Base-by-base conservation (phyloP, 257 asterid species). In the Craterostigma plantagineum region DNA sequence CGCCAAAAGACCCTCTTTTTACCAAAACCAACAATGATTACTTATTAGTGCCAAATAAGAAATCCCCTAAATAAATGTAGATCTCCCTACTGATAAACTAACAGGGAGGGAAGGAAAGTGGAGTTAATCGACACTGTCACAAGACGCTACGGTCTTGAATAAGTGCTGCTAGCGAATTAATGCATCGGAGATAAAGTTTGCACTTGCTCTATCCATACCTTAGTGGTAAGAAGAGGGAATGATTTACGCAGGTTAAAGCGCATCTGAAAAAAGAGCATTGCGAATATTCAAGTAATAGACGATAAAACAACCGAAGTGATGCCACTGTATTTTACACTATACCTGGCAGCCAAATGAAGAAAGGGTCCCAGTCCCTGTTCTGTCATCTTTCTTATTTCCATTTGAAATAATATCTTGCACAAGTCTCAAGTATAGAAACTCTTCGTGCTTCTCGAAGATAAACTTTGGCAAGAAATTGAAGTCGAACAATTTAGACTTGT, bases 301-400 rank as follows among this genome's bases (percentile, higher is more conserved):
- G n/a, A n/a, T n/a, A n/a, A n/a, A n/a, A n/a, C n/a, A n/a, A n/a
- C n/a, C n/a, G n/a, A n/a, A n/a, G n/a, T n/a, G n/a, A n/a, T n/a
- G n/a, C n/a, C n/a, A n/a, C n/a, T n/a, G n/a, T n/a, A n/a, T n/a
- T n/a, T n/a, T n/a, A n/a, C n/a, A n/a, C n/a, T n/a, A n/a, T 68
- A 87, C 98, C 95, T 87, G 98, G 63, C 92, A 74, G 38, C 98
- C 95, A 69, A 87, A 87, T 61, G 76, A 72, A 6, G 98, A 87
- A 51, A 79, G 63, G 37, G 98, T 79, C 56, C 95, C 98, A 41
- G 92, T 82, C 50, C 98, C 95, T 2, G 93, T 83, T 50, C 86
- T 62, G 66, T 87, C 98, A 59, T 68, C 98, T 66, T 74, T 87
- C 27, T 35, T 53, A 34, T 56, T 75, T 56, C 98, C 98, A 60